Base-by-base conservation (phyloP, 805 yeast genomes). In the Scheffersomyces ergatensis region DNA sequence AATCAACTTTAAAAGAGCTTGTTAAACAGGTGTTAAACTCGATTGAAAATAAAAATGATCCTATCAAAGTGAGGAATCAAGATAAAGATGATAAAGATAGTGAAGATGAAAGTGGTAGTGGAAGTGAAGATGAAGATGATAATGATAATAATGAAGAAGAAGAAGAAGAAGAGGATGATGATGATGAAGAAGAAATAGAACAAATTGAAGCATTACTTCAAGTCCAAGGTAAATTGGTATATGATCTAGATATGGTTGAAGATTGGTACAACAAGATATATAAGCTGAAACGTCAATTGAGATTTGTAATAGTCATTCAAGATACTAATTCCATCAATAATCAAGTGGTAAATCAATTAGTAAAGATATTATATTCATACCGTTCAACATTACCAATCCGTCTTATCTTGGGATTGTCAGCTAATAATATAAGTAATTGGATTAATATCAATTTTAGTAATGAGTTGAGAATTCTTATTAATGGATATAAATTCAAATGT, bases 401-500 rank as follows among this genome's bases (percentile, higher is more conserved):
- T 40, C 39, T 69, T n/a, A 46, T 70, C 23, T 47, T 70, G 54
- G 72, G 68, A 0, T 47, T 70, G 13, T 60, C 70, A 13, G 50
- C 70, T 5, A 52, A 50, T 36, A 65, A 64, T 39, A 60, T 65
- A n/a, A 54, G 61, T 26, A 51, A 51, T 25, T 70, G 74, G 74
- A 56, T 69, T 34, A 60, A 61, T 43, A 33, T 47, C 36, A 64
- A 58, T 44, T 48, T 70, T 37, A 57, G 58, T 27, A 58, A 58
- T 46, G 62, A 62, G 17, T 50, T 58, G 23, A 42, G 70, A 8
- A 48, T 60, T 3, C 33, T 54, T 12, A 50, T 65, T 5, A 41
- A 52, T n/a, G 60, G 66, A 9, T 55, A 53, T 38, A 65, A 64
- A 44, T 61, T 70, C 34, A 57, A 50, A 39, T 51, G 61, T 24